Evolutionary conservation across 1,284 basidiomycete species (phyloP).

Genomic region (Leccinum griseonigrum): DNA sequence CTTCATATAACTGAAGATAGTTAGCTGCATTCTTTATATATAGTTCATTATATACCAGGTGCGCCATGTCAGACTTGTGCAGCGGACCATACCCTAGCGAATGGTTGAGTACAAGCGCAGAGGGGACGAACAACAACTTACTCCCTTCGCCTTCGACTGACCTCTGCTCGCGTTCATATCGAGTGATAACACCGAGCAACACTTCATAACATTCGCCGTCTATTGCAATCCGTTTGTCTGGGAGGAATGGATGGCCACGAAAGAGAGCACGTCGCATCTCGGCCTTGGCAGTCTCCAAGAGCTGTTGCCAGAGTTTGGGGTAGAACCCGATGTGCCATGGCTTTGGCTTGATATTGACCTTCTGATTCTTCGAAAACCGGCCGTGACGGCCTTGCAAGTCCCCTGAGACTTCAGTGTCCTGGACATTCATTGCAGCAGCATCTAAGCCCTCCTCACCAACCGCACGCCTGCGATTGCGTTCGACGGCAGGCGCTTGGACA

Average conservation of each 20-base stretch:
- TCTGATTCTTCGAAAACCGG: neutral
- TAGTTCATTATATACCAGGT: neutral
- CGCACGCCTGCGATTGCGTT: neutral
- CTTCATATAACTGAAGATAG: no score
- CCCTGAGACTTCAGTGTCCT: neutral
- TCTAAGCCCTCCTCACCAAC: neutral
- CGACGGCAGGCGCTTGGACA: neutral
- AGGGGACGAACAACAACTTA: neutral
- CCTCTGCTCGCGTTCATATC: neutral
- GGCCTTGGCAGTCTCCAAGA: neutral
- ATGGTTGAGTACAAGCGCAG: neutral
- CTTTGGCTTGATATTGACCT: neutral
- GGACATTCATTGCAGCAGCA: neutral
- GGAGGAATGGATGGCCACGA: neutral
- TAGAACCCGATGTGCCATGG: neutral
- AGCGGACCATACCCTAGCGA: neutral
- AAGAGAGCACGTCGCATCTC: neutral
- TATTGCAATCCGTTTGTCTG: neutral
- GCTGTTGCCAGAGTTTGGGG: neutral
- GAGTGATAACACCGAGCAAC: neutral
- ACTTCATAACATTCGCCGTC: conserved; percentile 3
- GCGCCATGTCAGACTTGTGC: neutral
- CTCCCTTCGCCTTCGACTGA: neutral
- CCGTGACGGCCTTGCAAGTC: neutral
- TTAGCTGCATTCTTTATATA: no score